These are phyloP conservation scores for Glaciozyma martinii DNA, from an alignment of 768 basidiomycete species.

Conservation along the genomic window DNA sequence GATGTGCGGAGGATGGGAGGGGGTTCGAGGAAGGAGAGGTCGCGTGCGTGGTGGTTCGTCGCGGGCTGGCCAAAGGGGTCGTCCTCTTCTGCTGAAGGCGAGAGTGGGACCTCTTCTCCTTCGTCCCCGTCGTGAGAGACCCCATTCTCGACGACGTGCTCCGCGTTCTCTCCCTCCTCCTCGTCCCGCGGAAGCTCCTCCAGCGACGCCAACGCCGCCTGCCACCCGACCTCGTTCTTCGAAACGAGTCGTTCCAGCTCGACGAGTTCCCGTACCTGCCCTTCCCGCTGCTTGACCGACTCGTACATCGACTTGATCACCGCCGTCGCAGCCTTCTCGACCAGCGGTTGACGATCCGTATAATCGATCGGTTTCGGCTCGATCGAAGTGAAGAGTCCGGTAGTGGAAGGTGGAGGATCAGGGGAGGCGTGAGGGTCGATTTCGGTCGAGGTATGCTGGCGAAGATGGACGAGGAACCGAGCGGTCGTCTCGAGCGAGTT, in stretches of 20 bases:
- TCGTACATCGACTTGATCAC: conserved; percentile 70
- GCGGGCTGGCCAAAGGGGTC: conserved; percentile 2
- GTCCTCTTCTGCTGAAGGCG: conserved; percentile 9
- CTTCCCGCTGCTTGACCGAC: conserved; percentile 64
- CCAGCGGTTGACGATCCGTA: conserved; percentile 19
- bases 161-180: conserved; percentile 44
- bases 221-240: conserved; percentile 69
- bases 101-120: conserved; percentile 10
- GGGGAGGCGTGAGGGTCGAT: conserved; percentile 40
- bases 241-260: conserved; percentile 72
- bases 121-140: too few species aligned
- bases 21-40: conserved; percentile 40
- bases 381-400: conserved; percentile 41
- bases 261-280: conserved; percentile 66
- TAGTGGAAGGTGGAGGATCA: conserved; percentile 34
- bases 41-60: conserved; percentile 43
- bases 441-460: conserved; percentile 38
- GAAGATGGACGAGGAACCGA: conserved; percentile 63
- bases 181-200: conserved; percentile 44
- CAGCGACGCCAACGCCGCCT: conserved; percentile 59
- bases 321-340: conserved; percentile 66
- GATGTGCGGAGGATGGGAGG: not conserved
- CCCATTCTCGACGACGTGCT: conserved; percentile 38
- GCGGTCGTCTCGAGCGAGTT: conserved; percentile 56
- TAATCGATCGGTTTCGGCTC: not conserved